Evolutionary conservation across 2,329 filamentous ascomycete species (phyloP), one percentile per base, ranked within the genome.

Genomic region (Dissoconium aciculare): DNA sequence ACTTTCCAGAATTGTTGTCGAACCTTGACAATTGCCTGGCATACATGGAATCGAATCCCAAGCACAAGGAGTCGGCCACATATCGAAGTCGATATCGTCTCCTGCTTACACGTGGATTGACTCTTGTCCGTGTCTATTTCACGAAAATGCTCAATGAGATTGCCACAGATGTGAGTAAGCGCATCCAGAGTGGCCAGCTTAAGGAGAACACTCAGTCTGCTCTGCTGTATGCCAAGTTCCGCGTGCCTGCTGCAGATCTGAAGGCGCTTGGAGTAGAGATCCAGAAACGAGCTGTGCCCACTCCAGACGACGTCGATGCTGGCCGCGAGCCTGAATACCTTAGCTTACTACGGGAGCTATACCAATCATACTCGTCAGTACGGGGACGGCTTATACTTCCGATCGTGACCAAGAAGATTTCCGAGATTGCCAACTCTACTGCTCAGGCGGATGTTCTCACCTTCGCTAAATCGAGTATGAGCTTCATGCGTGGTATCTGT

Each of bases 21-120:
- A 87, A 83, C 39, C 63, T 98, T 29, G 85, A 95, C 55, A 74
- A 82, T 31, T 98, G 87, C 52, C 72, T 98, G 43, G 77, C 76
- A 16, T 95, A 95, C 51, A 94, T 95, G 84, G 71, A 80, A 37
- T 66, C 71, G 31, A 82, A 94, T 60, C 70, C 80, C 5, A 73
- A 72, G 5, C 92, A 94, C 52, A 79, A 81, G 39, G 87, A 95
- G 54, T 77, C 85, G 3, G 77, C 84, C 39, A 74, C 78, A 2
- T 95, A 94, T 53, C 71, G 85, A 26, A 83, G 87, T 5, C 73
- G 84, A 36, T 95, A 95, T 53, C 74, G 81, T 37, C 67, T 89
- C 0, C 66, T 94, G 9, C 67, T 95, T 25, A 78, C 74, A 2
- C 62, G 74, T 37, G 73, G 69, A 11, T 58, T 78, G 27, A 78